Conservation (phyloP, 2,329 filamentous ascomycete genomes). For the Elsinoe necatrix region DNA sequence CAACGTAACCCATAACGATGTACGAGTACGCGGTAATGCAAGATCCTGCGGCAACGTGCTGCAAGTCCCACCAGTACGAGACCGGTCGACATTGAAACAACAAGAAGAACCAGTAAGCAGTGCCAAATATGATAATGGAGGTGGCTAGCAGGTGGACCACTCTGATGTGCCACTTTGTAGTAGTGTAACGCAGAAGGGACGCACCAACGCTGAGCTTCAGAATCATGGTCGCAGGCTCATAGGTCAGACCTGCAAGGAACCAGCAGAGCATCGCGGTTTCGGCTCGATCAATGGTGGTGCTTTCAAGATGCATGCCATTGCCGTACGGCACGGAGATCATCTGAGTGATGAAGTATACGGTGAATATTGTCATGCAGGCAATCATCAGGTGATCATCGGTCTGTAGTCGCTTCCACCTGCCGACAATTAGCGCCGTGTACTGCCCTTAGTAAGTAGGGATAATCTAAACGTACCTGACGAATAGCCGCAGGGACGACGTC, state of each 20-base stretch:
- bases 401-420: constrained; percentile 24
- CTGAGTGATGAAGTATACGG: constrained; percentile 29
- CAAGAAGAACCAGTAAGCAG: constrained; percentile 41
- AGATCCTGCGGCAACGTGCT: constrained; percentile 23
- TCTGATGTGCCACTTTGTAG: constrained; percentile 33
- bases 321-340: constrained; percentile 28
- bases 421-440: not conserved
- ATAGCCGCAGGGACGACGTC: not conserved
- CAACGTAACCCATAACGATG: constrained; percentile 16
- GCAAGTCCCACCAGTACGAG: constrained; percentile 39
- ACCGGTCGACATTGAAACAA: constrained; percentile 44
- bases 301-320: constrained; percentile 27
- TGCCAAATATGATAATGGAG: constrained; percentile 35
- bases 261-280: constrained; percentile 29
- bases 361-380: constrained; percentile 27
- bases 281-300: constrained; percentile 19
- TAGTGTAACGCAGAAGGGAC: constrained; percentile 43
- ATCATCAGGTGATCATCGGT: constrained; percentile 31
- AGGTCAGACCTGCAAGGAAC: constrained; percentile 45
- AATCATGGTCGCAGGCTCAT: constrained; percentile 38
- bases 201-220: constrained; percentile 43
- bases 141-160: constrained; percentile 37
- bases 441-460: not conserved
- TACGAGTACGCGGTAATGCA: constrained; percentile 15
- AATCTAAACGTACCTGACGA: not conserved